These are phyloP conservation scores for Rusavskia elegans DNA, from an alignment of 495 filamentous ascomycete genomes.

Conservation along the genomic window DNA sequence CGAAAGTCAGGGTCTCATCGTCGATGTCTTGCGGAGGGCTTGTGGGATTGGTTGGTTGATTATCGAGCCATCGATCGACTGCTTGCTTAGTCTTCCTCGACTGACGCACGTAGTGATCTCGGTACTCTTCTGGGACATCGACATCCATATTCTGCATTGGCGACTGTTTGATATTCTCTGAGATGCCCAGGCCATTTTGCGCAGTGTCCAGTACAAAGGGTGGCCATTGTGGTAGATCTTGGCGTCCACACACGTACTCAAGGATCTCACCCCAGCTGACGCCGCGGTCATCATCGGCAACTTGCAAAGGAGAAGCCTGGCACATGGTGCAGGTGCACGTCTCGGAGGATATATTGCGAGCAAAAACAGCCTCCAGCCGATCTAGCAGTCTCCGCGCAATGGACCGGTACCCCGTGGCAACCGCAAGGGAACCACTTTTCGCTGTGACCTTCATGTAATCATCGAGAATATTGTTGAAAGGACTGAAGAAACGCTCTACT, in stretches of 20 bases:
- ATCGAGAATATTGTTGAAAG: constrained; percentile 65
- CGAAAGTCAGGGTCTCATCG: constrained; percentile 82
- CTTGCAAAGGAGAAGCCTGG: constrained; percentile 27
- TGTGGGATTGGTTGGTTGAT: constrained; percentile 51
- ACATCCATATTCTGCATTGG: constrained; percentile 79
- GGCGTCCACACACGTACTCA: constrained; percentile 76
- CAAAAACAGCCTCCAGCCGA: constrained; percentile 83
- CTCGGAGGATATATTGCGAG: constrained; percentile 72
- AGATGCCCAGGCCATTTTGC: constrained; percentile 36
- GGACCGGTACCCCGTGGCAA: constrained; percentile 89
- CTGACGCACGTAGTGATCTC: constrained; percentile 76
- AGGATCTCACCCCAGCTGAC: constrained; percentile 96
- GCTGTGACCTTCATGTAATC: constrained; percentile 68
- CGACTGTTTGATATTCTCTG: constrained; percentile 30
- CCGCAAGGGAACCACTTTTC: constrained; percentile 77
- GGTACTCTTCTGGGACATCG: constrained; percentile 80
- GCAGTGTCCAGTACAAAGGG: constrained; percentile 54
- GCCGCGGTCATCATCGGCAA: constrained; percentile 41
- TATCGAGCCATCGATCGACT: constrained; percentile 74
- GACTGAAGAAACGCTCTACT: constrained; percentile 57
- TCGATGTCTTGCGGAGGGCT: constrained; percentile 73
- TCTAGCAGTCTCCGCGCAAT: constrained; percentile 89
- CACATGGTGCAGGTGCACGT: constrained; percentile 72
- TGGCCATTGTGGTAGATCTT: constrained; percentile 75
- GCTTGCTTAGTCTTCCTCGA: constrained; percentile 69